Base-by-base conservation (phyloP, 768 basidiomycete species). In the Mycena belliarum region DNA sequence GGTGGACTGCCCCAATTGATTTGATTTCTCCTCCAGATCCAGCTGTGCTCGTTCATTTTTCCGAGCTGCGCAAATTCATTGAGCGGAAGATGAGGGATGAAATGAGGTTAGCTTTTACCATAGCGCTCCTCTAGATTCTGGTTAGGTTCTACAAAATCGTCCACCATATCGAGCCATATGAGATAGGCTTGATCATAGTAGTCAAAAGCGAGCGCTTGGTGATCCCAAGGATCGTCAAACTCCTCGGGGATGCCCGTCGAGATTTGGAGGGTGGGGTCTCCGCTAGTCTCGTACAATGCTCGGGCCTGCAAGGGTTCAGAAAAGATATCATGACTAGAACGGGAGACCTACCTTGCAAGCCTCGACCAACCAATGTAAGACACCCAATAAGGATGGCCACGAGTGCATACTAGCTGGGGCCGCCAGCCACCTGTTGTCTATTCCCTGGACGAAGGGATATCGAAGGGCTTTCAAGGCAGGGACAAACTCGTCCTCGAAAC, bases 281-380 rank as follows among this genome's bases (percentile, higher is more conserved):
- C 80, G 58, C 87, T 86, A 42, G 79, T 75, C 45, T 88, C 66
- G 63, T 89, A 88, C 46, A 75, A 52, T 8, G 49, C 60, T 32
- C 58, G 65, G n/a, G 60, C 65, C 68, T 70, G 43, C 6, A 45
- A 44, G 26, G 15, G n/a, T n/a, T 41, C n/a, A 32, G 35, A 40
- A 26, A 47, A 24, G 45, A 40, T 15, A 25, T 28, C n/a, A 10
- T 11, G 20, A 41, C 28, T 7, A 24, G 6, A 57, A 35, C 23
- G n/a, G 49, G 12, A 28, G 55, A 69, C 78, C 25, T 65, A 95
- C 96, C 75, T 88, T 89, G 66, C 89, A 88, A 63, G 92, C 71
- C 65, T 92, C 88, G 9, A 91, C 91, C 15, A 99, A 75, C 97
- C 97, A 99, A 72, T 95, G 90, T 32, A 98, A 69, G 66, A 91